A percentile compares a stretch with the other conserved stretches of the same genome.
Evolutionary conservation across 139 green algal species (phyloP).

Genomic region (Chlorella sp.): DNA sequence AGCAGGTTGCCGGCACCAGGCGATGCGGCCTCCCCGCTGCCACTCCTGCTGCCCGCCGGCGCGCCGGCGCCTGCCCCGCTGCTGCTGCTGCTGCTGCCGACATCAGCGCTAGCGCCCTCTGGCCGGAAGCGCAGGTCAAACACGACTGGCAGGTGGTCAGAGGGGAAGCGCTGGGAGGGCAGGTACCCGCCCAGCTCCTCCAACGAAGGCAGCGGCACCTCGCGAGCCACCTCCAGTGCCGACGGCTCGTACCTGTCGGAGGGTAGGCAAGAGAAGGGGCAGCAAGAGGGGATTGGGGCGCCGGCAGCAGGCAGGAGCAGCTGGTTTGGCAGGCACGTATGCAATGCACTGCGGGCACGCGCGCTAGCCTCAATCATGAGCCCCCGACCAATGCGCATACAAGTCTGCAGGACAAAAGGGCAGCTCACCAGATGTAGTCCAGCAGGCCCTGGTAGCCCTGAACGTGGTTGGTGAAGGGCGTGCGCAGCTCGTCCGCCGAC

Average conservation of each 20-base stretch:
- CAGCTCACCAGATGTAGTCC: constrained; percentile 80
- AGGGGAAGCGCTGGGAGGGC: constrained; percentile 79
- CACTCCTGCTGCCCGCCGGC: not conserved
- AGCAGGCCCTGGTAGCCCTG: constrained; percentile 84
- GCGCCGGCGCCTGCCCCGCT: not conserved
- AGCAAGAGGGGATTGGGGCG: not conserved
- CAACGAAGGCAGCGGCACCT: constrained; percentile 61
- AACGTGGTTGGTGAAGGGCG: constrained; percentile 90
- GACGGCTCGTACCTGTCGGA: constrained; percentile 41
- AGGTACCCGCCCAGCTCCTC: constrained; percentile 73
- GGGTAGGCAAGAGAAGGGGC: not conserved
- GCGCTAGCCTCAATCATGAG: no score
- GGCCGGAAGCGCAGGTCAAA: constrained; percentile 45
- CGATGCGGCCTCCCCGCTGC: not conserved
- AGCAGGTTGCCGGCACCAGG: constrained; percentile 9
- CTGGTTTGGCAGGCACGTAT: no score
- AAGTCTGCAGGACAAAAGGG: not conserved
- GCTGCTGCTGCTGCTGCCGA: not conserved
- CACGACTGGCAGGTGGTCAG: constrained; percentile 86
- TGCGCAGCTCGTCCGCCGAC: constrained; percentile 67
- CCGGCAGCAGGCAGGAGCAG: no score
- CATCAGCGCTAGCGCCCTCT: not conserved
- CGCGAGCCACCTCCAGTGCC: constrained; percentile 41
- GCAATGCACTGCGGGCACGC: no score
- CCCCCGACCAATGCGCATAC: no score